Evolutionary conservation across 495 filamentous ascomycete genomes (phyloP), one percentile per base, ranked within the genome.

Genomic region (Lasiosphaeria hispida): DNA sequence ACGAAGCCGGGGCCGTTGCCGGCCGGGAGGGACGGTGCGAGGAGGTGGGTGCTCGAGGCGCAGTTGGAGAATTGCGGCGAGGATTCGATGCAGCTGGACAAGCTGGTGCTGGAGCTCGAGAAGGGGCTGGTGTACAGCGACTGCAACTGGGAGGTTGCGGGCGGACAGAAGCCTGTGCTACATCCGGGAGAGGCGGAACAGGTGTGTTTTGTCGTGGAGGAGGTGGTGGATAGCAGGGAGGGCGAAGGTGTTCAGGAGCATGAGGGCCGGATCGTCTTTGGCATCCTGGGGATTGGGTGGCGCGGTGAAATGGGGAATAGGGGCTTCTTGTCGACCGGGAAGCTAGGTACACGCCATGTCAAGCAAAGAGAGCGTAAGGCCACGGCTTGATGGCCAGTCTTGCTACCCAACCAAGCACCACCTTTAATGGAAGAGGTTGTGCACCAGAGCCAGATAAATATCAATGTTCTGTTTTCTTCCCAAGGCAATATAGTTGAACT

Each of bases 61-160:
- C 94, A 98, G 73, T 66, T 98, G 57, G 94, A 98, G 77, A 98
- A 97, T 71, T 85, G 91, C 61, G 88, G 89, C 13, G 86, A 91
- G 68, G 80, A 81, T 19, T 77, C 80, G 19, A 79, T 90, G 57
- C 75, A 79, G 50, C 71, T 91, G 53, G 84, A 87, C 69, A 73
- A 69, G 57, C 77, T 84, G 8, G 71, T 69, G 18, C 60, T 87
- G 35, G 76, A 79, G 61, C 63, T 77, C n/a, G 77, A 77, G 63
- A 50, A 60, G 4, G 77, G 80, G 41, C 71, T 82, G 55, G 68
- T 63, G 58, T 77, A 73, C 51, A 67, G 65, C 33, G 77, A 75
- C 41, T 72, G 80, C 30, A 85, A 86, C 45, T 83, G 80, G 79
- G 76, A 76, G 40, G 66, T 58, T 2, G 35, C 60, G 45, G 65